Conservation (phyloP, 345 rosid species). For the Melaleuca alternifolia region DNA sequence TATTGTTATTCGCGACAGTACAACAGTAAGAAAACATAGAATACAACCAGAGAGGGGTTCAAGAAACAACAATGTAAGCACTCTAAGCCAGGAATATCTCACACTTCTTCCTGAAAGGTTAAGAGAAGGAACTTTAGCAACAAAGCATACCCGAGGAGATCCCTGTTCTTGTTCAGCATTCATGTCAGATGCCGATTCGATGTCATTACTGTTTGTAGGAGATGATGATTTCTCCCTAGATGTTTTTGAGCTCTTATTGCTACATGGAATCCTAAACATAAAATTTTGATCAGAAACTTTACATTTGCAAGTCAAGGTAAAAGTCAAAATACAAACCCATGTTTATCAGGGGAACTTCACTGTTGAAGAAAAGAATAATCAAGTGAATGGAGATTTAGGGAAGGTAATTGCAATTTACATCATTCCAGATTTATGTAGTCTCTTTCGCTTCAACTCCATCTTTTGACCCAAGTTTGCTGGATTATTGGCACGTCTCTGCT, state of each 20-base stretch:
- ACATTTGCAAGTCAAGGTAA: neutral
- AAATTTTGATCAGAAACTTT: neutral
- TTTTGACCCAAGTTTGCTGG: slow-evolving; percentile 11
- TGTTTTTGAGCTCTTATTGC: slow-evolving; percentile 7
- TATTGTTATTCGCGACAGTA: neutral
- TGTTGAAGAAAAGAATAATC: neutral
- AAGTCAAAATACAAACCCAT: neutral
- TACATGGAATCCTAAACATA: slow-evolving; percentile 9
- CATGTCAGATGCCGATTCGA: neutral
- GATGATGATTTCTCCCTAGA: slow-evolving; percentile 1
- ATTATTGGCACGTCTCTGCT: slow-evolving; percentile 20
- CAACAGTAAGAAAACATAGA: neutral
- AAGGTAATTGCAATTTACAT: slow-evolving; percentile 21
- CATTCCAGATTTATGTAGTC: slow-evolving; percentile 11
- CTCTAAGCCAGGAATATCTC: neutral
- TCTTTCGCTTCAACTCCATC: slow-evolving; percentile 38
- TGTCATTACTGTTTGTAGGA: slow-evolving; percentile 1
- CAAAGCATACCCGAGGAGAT: slow-evolving; percentile 21
- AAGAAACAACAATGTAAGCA: neutral
- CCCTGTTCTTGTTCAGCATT: slow-evolving; percentile 1
- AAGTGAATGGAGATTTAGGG: neutral
- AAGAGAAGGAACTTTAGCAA: neutral
- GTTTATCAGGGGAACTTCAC: neutral
- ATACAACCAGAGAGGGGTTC: neutral
- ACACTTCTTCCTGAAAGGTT: neutral